Base-by-base conservation (phyloP, 306 rosid species). In the Quercus dentata region DNA sequence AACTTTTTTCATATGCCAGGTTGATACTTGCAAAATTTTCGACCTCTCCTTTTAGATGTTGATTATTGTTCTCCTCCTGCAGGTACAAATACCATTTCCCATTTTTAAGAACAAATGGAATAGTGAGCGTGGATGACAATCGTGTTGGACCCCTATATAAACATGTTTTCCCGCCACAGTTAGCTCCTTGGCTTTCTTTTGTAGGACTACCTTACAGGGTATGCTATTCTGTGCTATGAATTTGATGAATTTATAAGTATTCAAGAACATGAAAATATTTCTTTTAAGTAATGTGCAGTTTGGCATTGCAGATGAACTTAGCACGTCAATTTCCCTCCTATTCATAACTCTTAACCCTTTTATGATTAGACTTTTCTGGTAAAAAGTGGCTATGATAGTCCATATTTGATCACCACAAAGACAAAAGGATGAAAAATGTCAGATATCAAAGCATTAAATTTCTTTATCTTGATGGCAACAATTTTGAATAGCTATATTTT, bases 181-280 rank as follows among this genome's bases (percentile, higher is more conserved):
- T 80, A 20, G 75, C 83, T 65, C 83, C 76, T 54, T 44, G 79
- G 83, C 79, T 80, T 35, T 74, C 83, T 67, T 74, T 74, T 25
- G 46, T 80, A 17, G 79, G 83, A 1, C 27, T 80, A 8, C 83
- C 79, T 18, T 65, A 65, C 71, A 17, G 71, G 71, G 51, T 65
- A 31, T 18, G 25, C 25, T 19, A 33, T 33, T 30, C 19, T 31
- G 19, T 6, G 35, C 33, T 19, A 7, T 3, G 18, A 59, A 20
- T 17, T 59, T 59, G 65, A 59, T 18, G 71, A 65, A 65, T 31
- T 33, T 0, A 65, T 31, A 1, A 65, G 71, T 65, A 15, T 65
- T 65, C 49, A 6, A 33, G 3, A 65, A 65, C 1, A 18, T 13
- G 35, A 17, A 33, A 65, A 65, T 17, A 15, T 41, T 18, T 18